Percentiles rank a stretch among this genome's conserved stretches.
Evolutionary conservation across 1,284 basidiomycete species (phyloP).

Genomic region (Chalciporus piperatoides): DNA sequence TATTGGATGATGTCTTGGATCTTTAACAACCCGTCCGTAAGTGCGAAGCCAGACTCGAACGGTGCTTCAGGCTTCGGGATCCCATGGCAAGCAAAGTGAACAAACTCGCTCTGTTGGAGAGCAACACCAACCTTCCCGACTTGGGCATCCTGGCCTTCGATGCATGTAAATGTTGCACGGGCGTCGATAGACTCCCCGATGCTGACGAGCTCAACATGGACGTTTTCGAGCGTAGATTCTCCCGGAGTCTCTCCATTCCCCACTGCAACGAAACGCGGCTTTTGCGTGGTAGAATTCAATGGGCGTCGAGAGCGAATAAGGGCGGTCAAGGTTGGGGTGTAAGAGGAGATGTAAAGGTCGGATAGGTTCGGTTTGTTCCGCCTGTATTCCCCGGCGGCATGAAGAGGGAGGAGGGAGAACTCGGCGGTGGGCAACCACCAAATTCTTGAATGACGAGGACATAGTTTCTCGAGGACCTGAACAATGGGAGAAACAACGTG

Average conservation of each 20-base stretch:
- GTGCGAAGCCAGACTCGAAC: slow-evolving; percentile 17
- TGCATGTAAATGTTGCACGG: neutral
- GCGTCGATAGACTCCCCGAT: neutral
- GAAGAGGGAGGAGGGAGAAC: no score
- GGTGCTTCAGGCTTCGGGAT: slow-evolving; percentile 9
- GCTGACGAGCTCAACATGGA: neutral
- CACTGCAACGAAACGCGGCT: slow-evolving; percentile 8
- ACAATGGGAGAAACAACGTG: neutral
- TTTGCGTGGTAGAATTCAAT: no score
- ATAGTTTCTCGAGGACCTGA: neutral
- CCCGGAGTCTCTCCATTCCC: no score
- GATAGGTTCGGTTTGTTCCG: no score
- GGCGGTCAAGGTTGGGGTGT: no score
- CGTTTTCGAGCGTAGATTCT: slow-evolving; percentile 5
- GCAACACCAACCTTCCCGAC: slow-evolving; percentile 1
- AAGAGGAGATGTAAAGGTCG: no score
- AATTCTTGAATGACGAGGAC: slow-evolving; percentile 25
- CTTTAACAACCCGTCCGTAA: slow-evolving; percentile 1
- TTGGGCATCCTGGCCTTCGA: neutral
- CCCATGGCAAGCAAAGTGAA: slow-evolving; percentile 24
- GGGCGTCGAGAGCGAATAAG: neutral
- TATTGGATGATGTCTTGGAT: slow-evolving; percentile 25
- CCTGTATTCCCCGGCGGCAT: no score
- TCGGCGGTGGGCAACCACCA: slow-evolving; percentile 39
- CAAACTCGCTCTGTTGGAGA: slow-evolving; percentile 12